Evolutionary conservation across 2,329 filamentous ascomycete species (phyloP).

Genomic region (Cercospora zeae-maydis): DNA sequence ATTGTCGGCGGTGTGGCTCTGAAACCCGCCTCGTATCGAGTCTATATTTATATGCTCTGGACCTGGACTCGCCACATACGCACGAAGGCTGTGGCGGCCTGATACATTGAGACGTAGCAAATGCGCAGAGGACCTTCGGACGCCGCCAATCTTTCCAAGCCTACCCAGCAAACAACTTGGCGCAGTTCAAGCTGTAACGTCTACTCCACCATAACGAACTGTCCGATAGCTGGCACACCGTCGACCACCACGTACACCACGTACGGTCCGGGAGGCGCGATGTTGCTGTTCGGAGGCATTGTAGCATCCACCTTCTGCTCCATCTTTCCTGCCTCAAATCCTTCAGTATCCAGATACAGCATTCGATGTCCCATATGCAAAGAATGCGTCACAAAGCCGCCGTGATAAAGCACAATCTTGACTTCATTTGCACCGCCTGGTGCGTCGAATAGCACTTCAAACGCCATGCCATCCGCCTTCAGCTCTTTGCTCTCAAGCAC

Average conservation of each 20-base stretch:
- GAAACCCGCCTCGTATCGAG: background rate
- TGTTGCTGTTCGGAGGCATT: slow-evolving; percentile 52
- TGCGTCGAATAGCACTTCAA: slow-evolving; percentile 49
- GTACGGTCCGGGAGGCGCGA: slow-evolving; percentile 58
- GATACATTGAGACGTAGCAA: background rate
- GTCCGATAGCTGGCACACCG: slow-evolving; percentile 52
- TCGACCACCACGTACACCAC: slow-evolving; percentile 58
- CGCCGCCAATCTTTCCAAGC: too few relatives aligned
- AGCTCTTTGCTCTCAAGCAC: slow-evolving; percentile 45
- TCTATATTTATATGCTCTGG: background rate
- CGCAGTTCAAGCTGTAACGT: too few relatives aligned
- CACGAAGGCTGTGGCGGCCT: background rate
- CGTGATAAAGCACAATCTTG: slow-evolving; percentile 55
- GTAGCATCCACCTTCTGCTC: slow-evolving; percentile 49
- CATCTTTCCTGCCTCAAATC: slow-evolving; percentile 44
- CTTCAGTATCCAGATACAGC: slow-evolving; percentile 51
- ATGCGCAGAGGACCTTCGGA: background rate
- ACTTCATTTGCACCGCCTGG: slow-evolving; percentile 43
- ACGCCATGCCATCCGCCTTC: slow-evolving; percentile 43
- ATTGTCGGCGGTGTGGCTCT: background rate
- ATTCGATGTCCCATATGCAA: slow-evolving; percentile 61
- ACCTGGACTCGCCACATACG: too few relatives aligned
- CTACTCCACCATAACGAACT: slow-evolving; percentile 46
- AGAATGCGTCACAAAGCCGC: slow-evolving; percentile 59
- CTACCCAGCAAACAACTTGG: too few relatives aligned